Percentiles rank a stretch among this genome's conserved stretches.
Evolutionary conservation across 1,139 yeast species (phyloP).

Genomic region (Nadsonia starkeyi-henricii): DNA sequence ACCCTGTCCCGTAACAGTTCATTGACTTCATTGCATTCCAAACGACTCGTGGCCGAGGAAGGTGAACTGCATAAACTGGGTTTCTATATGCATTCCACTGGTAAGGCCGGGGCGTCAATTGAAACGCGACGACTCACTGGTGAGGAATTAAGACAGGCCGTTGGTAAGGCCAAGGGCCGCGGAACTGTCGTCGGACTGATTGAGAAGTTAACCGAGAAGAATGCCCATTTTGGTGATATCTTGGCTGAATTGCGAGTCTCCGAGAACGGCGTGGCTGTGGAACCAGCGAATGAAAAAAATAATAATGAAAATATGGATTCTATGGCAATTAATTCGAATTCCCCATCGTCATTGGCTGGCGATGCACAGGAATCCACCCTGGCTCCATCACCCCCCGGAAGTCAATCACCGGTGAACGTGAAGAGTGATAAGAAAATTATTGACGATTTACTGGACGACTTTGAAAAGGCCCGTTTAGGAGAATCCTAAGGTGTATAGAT

Average conservation of each 20-base stretch:
- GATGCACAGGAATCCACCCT: neutral
- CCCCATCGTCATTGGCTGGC: neutral
- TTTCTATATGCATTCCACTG: slow-evolving; percentile 13
- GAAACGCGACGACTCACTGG: slow-evolving; percentile 32
- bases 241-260: neutral
- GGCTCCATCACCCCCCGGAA: too few relatives aligned
- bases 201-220: slow-evolving; percentile 31
- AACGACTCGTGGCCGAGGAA: slow-evolving; percentile 75
- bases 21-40: slow-evolving; percentile 26
- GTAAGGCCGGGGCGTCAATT: slow-evolving; percentile 1
- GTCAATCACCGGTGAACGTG: neutral
- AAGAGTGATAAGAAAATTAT: neutral
- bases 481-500: too few relatives aligned
- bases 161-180: slow-evolving; percentile 64
- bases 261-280: too few relatives aligned
- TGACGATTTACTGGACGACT: slow-evolving; percentile 10
- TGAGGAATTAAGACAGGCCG: slow-evolving; percentile 60
- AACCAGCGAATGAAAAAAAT: too few relatives aligned
- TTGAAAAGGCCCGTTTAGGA: slow-evolving; percentile 8
- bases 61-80: slow-evolving; percentile 86
- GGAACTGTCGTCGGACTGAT: slow-evolving; percentile 59
- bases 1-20: slow-evolving; percentile 15
- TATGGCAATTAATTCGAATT: too few relatives aligned
- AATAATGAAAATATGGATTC: too few relatives aligned
- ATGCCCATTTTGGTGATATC: neutral